These are phyloP conservation scores for Picea abies DNA, from an alignment of 83 land plant species.

Conservation along the genomic window DNA sequence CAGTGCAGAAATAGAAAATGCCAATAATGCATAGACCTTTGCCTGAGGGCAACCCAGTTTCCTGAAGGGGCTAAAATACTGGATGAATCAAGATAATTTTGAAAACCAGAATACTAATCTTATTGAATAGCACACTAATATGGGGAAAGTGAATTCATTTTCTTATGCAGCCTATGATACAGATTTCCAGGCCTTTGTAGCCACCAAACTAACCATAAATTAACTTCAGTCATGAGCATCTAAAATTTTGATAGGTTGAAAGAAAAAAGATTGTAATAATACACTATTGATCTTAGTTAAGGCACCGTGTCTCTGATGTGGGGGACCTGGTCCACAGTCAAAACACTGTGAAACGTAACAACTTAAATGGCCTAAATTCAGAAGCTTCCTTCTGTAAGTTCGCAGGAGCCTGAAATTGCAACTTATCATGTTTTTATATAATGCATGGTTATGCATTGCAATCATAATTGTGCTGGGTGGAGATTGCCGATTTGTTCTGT, in stretches of 20 bases:
- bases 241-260: background rate
- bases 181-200: background rate
- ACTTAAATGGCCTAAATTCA: background rate
- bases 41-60: background rate
- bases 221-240: background rate
- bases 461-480: no score
- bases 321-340: background rate
- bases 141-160: background rate
- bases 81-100: background rate
- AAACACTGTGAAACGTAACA: background rate
- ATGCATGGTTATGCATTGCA: no score
- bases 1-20: background rate
- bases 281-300: background rate
- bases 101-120: background rate
- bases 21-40: background rate
- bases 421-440: no score
- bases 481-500: no score
- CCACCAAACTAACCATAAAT: background rate
- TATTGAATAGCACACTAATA: background rate
- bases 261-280: background rate
- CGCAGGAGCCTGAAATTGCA: no score
- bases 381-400: background rate
- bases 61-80: background rate
- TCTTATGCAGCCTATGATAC: background rate
- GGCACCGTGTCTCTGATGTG: background rate